Evolutionary conservation across 2,329 filamentous ascomycete genomes (phyloP).

Genomic region (Xylariaceae sp.): DNA sequence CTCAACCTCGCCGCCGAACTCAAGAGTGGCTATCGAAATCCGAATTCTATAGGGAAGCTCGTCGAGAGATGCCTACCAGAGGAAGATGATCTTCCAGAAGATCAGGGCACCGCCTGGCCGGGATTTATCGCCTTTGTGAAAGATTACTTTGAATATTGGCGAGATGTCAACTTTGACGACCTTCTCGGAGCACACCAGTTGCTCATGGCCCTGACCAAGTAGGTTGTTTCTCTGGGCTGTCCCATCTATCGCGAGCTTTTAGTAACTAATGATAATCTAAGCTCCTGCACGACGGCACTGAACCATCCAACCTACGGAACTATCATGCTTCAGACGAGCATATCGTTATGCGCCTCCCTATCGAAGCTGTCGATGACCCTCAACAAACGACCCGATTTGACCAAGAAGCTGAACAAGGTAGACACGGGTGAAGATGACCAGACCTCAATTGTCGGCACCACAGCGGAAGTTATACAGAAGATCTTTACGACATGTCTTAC

Average conservation of each 20-base stretch:
- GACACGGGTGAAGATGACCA: conserved; percentile 71
- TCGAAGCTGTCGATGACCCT: conserved; percentile 84
- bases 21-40: conserved; percentile 60
- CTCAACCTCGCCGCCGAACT: conserved; percentile 72
- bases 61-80: conserved; percentile 70
- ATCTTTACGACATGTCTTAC: conserved; percentile 90
- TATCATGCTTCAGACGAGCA: conserved; percentile 82
- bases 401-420: conserved; percentile 63
- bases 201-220: conserved; percentile 78
- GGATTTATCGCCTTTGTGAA: conserved; percentile 81
- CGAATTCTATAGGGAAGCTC: conserved; percentile 64
- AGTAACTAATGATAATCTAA: conserved; percentile 44
- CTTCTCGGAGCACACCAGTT: conserved; percentile 76
- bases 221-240: conserved; percentile 44
- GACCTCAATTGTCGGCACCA: conserved; percentile 82
- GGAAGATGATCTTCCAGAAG: conserved; percentile 68
- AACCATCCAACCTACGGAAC: conserved; percentile 80
- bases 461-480: conserved; percentile 87
- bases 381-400: conserved; percentile 80
- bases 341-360: conserved; percentile 81
- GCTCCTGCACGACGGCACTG: conserved; percentile 83
- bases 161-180: conserved; percentile 80
- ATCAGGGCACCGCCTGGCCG: conserved; percentile 72
- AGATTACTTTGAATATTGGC: conserved; percentile 80
- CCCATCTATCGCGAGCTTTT: background rate